Evolutionary conservation across 306 rosid genomes (phyloP), one percentile per base, ranked within the genome.

Genomic region (Cajanus cajan): DNA sequence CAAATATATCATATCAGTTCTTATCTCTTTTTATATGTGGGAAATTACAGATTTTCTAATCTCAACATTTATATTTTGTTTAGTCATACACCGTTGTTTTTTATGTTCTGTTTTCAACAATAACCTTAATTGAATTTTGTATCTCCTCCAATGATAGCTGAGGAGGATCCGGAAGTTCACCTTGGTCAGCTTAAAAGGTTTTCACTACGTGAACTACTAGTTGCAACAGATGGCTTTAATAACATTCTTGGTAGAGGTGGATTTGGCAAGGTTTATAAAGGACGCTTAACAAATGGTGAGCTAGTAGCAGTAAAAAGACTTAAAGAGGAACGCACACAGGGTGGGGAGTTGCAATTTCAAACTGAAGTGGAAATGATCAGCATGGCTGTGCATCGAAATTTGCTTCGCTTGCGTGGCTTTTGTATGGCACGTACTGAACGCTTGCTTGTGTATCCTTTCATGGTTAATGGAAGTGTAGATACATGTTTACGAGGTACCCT

Each of bases 121-220:
- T n/a, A 25, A 67, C 36, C 44, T 28, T 75, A 44, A 41, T 83
- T 78, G 21, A 77, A 36, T 78, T 21, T 31, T 50, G 72, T 81
- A 71, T 79, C 36, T 67, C 40, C 58, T 77, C 37, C 15, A 51
- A 45, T 24, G 81, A 58, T 90, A 92, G 97, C 91, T 47, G 97
- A 94, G 85, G 97, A 92, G 89, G 97, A 89, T 86, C 99, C 97
- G 25, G 97, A 91, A 88, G 97, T 93, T 86, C 94, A 87, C 86
- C 90, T 95, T 77, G 91, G 97, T 31, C 98, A 90, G 87, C 96
- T 91, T 28, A 95, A 91, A 81, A 87, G 91, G 78, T 95, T 91
- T 89, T 91, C 98, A 22, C 82, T 93, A 65, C 97, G 86, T 55
- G 99, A 95, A 72, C 94, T 95, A 72, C 96, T 82, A 85, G 91